These are phyloP conservation scores for Yamadazyma triangularis DNA, from an alignment of 1,139 yeast species.

Conservation along the genomic window DNA sequence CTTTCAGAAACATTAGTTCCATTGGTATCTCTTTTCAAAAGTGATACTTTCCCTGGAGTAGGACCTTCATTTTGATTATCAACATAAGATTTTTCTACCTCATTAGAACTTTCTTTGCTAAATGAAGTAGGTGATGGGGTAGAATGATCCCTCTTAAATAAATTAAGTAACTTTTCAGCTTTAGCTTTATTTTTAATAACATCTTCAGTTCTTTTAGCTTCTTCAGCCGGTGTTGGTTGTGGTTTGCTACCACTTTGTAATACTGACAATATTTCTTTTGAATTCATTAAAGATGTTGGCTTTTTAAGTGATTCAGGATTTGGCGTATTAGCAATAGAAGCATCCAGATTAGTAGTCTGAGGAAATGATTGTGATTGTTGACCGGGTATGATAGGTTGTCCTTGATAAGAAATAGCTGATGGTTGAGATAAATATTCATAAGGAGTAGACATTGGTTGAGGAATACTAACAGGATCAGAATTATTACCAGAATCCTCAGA, in stretches of 20 bases:
- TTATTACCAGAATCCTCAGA: constrained; percentile 3
- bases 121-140: neutral
- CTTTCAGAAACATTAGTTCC: constrained; percentile 5
- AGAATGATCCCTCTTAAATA: constrained; percentile 19
- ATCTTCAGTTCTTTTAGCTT: constrained; percentile 11
- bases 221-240: constrained; percentile 7
- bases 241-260: constrained; percentile 30
- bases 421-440: constrained; percentile 13
- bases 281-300: constrained; percentile 36
- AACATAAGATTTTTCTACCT: constrained; percentile 17
- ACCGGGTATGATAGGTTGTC: constrained; percentile 10
- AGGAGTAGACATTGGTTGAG: constrained; percentile 16
- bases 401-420: constrained; percentile 7
- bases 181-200: constrained; percentile 28
- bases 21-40: constrained; percentile 5
- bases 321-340: constrained; percentile 23
- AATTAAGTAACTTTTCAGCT: constrained; percentile 36
- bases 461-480: constrained; percentile 8
- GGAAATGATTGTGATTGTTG: constrained; percentile 9
- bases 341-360: constrained; percentile 4
- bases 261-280: constrained; percentile 51
- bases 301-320: constrained; percentile 41
- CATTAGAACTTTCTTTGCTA: constrained; percentile 13
- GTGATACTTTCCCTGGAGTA: constrained; percentile 9
- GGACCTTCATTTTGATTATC: constrained; percentile 1